phyloP scores from a whole-genome alignment of 179 eudicot species.

The Spinacia oleracea region DNA sequence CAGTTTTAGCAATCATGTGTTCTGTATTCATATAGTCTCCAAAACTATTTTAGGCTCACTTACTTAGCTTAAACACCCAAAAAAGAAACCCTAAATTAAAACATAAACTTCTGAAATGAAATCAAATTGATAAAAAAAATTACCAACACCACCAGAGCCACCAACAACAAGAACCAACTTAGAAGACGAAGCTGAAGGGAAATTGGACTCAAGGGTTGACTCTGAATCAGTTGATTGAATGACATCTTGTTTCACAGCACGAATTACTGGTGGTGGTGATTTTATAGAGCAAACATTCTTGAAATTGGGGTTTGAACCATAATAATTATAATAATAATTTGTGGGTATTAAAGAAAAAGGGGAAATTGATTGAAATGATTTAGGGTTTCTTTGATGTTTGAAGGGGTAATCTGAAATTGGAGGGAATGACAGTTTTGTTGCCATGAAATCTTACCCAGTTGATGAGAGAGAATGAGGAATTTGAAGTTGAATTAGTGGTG shows the following conservation, averaged over 20 bases:
- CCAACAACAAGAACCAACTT: conserved; percentile 88
- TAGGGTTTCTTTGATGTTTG: conserved; percentile 29
- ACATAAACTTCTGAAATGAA: background rate
- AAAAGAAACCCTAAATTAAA: background rate
- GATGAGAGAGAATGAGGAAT: background rate
- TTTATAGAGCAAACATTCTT: conserved; percentile 9
- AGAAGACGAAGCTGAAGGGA: conserved; percentile 38
- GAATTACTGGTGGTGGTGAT: conserved; percentile 31
- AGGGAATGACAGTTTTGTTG: conserved; percentile 46
- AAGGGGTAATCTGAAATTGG: conserved; percentile 33
- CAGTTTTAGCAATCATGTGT: too few species aligned
- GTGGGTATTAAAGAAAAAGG: conserved; percentile 21
- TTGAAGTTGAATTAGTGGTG: conserved; percentile 15
- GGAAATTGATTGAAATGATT: conserved; percentile 14
- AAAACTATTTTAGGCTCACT: background rate
- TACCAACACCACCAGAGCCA: conserved; percentile 97
- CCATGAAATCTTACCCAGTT: conserved; percentile 38
- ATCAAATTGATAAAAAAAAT: background rate
- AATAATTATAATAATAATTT: background rate
- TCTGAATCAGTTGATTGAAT: conserved; percentile 29
- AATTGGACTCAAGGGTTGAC: conserved; percentile 24
- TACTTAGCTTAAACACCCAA: too few species aligned
- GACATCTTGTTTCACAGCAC: conserved; percentile 49
- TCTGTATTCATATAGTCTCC: background rate
- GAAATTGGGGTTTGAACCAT: conserved; percentile 16